Evolutionary conservation across 257 asterid species (phyloP), one percentile per base, ranked within the genome.

Genomic region (Eucommia ulmoides): DNA sequence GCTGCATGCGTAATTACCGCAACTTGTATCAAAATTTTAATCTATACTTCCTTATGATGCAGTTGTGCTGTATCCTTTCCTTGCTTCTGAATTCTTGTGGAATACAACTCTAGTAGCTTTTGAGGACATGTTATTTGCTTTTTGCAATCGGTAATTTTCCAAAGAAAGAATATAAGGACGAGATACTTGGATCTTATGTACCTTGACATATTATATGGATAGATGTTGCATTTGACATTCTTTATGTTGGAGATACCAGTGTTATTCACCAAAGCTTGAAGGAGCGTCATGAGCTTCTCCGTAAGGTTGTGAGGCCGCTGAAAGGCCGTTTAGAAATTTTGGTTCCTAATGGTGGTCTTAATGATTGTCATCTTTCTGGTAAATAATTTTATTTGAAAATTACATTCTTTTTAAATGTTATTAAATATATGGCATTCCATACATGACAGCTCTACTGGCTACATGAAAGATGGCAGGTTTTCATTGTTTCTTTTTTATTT

Each of bases 21-120:
- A 42, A 56, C 51, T n/a, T n/a, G n/a, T n/a, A n/a, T n/a, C n/a
- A n/a, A 60, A 51, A 19, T 55, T 24, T 54, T 68, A 52, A 52
- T 33, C 22, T 47, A 61, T 41, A 41, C 52, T 67, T 70, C 56
- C 54, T 67, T 74, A 45, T 76, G 62, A 58, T 82, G 94, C 96
- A 89, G 98, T 61, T 89, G 58, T 89, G 94, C 52, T 89, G 98
- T 89, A 89, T 85, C 98, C 98, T 78, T 70, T 50, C 46, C 33
- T 52, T 44, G 55, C 54, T 19, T 33, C 61, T 46, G 35, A 19
- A 35, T 33, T 22, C 41, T 62, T n/a, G n/a, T n/a, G n/a, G n/a
- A n/a, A n/a, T n/a, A n/a, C n/a, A n/a, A n/a, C n/a, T n/a, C n/a
- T n/a, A n/a, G n/a, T n/a, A n/a, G n/a, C n/a, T n/a, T n/a, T n/a